Evolutionary conservation across 2,329 filamentous ascomycete species (phyloP).

Genomic region (Orbilia javanica): DNA sequence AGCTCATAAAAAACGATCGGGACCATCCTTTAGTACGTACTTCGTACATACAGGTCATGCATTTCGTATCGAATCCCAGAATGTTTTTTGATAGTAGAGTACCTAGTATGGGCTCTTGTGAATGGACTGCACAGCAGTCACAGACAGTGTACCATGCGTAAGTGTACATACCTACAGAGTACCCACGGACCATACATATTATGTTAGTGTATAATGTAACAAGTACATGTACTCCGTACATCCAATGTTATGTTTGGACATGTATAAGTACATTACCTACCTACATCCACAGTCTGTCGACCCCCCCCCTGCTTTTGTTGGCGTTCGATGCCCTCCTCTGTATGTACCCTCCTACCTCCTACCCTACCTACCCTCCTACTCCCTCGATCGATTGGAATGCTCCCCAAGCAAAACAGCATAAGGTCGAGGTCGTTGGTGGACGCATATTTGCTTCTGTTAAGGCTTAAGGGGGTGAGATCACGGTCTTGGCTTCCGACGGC

Average conservation of each 20-base stretch:
- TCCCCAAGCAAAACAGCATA: no score
- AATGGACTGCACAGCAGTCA: slow-evolving; percentile 12
- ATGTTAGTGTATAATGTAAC: no score
- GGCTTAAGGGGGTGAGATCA: slow-evolving; percentile 49
- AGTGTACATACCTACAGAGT: neutral
- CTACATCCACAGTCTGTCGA: neutral
- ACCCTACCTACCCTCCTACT: no score
- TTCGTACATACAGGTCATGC: neutral
- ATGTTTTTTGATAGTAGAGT: neutral
- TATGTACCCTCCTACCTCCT: no score
- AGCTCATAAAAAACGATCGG: slow-evolving; percentile 10
- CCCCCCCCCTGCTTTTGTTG: neutral
- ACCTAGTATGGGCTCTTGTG: neutral
- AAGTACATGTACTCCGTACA: no score
- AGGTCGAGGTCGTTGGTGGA: neutral
- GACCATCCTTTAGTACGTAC: neutral
- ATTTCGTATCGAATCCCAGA: slow-evolving; percentile 15
- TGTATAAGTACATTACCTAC: no score
- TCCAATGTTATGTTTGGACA: no score
- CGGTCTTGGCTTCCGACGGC: slow-evolving; percentile 56
- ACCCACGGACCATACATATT: neutral
- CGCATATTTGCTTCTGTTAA: slow-evolving; percentile 36
- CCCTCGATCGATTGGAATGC: slow-evolving; percentile 45
- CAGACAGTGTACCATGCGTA: neutral
- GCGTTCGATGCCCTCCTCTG: neutral